Percentiles rank a stretch among this genome's conserved stretches.
These are phyloP conservation scores for Eucalyptus cladocalyx DNA, from an alignment of 345 rosid species.

Conservation along the genomic window DNA sequence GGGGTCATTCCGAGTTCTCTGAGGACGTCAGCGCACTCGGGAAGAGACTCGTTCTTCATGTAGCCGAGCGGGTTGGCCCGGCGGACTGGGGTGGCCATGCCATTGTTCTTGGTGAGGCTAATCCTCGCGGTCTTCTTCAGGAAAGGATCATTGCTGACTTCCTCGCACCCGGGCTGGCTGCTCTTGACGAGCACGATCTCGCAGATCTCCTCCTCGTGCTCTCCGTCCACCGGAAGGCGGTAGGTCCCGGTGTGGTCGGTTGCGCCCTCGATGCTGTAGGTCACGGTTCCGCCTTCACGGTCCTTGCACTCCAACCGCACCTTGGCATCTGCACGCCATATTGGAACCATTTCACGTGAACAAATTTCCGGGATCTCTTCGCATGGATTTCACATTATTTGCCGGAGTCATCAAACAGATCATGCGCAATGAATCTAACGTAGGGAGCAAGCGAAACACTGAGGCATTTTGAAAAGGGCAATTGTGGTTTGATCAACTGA, in stretches of 20 bases:
- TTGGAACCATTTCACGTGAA: background rate
- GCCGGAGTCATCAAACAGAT: background rate
- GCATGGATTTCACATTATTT: background rate
- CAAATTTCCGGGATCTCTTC: background rate
- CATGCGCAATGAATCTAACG: background rate
- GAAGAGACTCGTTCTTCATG: slow-evolving; percentile 28
- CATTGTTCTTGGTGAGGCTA: slow-evolving; percentile 36
- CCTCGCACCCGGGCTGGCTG: slow-evolving; percentile 31
- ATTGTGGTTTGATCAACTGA: background rate
- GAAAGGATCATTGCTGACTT: slow-evolving; percentile 14
- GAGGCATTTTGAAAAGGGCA: background rate
- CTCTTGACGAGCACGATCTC: slow-evolving; percentile 35
- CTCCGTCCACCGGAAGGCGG: slow-evolving; percentile 37
- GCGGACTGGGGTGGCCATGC: slow-evolving; percentile 21
- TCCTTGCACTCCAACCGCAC: slow-evolving; percentile 50
- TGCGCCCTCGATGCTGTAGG: slow-evolving; percentile 19
- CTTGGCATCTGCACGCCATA: slow-evolving; percentile 24
- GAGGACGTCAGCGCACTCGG: slow-evolving; percentile 32
- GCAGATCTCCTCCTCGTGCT: slow-evolving; percentile 63
- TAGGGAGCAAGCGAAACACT: background rate
- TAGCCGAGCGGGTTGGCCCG: slow-evolving; percentile 53
- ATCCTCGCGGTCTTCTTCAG: slow-evolving; percentile 27
- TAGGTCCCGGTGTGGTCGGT: slow-evolving; percentile 33
- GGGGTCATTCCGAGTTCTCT: slow-evolving; percentile 44
- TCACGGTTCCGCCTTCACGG: slow-evolving; percentile 14